These are phyloP conservation scores for Aurantiochytrium sp. DNA, from an alignment of 108 stramenopile species.

Conservation along the genomic window DNA sequence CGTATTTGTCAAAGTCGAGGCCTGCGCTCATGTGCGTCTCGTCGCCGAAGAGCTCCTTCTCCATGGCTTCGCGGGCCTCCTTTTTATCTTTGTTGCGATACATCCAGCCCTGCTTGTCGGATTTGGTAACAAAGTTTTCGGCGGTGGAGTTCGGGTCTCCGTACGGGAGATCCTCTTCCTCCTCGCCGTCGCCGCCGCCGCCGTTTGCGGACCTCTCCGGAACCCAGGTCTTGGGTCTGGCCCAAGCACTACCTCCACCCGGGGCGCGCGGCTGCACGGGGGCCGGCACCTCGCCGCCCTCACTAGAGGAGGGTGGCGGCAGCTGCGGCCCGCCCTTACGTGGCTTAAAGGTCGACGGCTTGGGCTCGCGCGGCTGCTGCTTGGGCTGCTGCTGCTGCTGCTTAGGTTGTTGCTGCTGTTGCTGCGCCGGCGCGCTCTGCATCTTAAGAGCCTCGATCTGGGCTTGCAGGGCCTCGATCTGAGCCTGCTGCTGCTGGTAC, in stretches of 20 bases:
- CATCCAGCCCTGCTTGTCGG: conserved; percentile 49
- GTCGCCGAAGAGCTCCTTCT: conserved; percentile 50
- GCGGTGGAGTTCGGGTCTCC: neutral
- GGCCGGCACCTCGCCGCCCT: neutral
- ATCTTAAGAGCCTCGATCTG: conserved; percentile 22
- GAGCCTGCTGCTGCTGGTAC: conserved; percentile 3
- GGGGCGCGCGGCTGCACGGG: neutral
- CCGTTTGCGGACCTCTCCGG: neutral
- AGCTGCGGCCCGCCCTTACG: neutral
- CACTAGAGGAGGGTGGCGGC: neutral
- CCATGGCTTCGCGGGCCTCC: conserved; percentile 42
- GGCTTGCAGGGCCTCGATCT: neutral
- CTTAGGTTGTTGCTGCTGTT: neutral
- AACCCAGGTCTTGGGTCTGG: neutral
- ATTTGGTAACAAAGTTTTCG: neutral
- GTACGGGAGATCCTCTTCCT: neutral
- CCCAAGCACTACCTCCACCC: neutral
- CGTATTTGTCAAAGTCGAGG: conserved; percentile 99
- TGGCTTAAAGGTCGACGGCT: neutral
- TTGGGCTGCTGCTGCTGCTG: neutral
- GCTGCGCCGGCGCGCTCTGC: neutral
- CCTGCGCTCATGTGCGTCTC: conserved; percentile 78
- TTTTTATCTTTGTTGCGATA: conserved; percentile 49
- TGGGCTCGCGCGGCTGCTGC: neutral
- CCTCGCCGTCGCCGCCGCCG: neutral